Evolutionary conservation across 1,284 basidiomycete species (phyloP), one percentile per base, ranked within the genome.

Genomic region (Anthracocystis setariae): DNA sequence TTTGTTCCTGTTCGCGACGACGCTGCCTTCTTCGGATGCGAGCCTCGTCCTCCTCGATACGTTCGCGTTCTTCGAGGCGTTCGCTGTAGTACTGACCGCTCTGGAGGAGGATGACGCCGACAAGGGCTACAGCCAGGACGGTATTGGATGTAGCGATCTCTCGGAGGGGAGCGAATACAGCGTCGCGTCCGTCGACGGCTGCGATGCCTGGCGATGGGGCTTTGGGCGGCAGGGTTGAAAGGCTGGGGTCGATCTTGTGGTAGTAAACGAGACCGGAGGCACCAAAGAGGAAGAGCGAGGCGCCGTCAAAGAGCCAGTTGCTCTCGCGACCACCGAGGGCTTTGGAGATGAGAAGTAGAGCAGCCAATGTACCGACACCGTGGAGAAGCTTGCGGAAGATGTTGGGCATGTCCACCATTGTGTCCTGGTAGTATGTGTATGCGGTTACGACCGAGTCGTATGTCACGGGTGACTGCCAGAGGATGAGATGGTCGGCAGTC

Each of bases 301-400:
- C 81, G 5, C 81, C 81, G 33, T 82, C 81, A 46, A 82, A 82
- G 33, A 82, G 75, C 81, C 77, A 80, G 54, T 82, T 82, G 63
- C 75, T 80, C 45, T 82, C 77, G 13, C 69, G 61, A 20, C 81
- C 77, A 20, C 74, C 73, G 29, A 75, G 48, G 5, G 77, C 73
- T 48, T 82, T 81, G 40, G 60, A 64, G 12, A 73, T 59, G 29
- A 81, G 67, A 8, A 78, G 46, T 12, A 66, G 8, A 0, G 61
- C 64, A 37, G 69, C 76, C 4, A 74, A 27, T 1, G 66, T 64
- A 20, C 75, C 76, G 27, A 76, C 45, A 7, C 46, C 56, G 38
- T 79, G 62, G 10, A 80, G 68, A 3, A 71, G 38, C 12, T 50
- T 48, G 39, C 55, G 60, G 47, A 74, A 79, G 52, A 50, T 25